Conservation (phyloP, 768 basidiomycete species). For the Galerina marginata region DNA sequence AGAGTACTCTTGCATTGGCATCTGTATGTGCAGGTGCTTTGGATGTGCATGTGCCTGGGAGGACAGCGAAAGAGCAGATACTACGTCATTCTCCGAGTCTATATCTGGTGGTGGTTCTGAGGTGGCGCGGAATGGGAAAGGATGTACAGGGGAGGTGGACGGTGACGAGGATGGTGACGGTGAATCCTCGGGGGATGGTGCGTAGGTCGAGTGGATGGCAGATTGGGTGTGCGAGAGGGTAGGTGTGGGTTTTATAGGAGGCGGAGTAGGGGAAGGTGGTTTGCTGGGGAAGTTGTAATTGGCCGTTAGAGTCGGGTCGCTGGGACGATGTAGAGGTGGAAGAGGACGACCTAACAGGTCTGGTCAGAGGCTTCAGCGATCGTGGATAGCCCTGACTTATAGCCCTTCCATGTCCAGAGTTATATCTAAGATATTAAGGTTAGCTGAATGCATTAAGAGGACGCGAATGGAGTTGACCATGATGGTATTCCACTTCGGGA, state of each 20-base stretch:
- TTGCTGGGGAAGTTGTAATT: constrained; percentile 24
- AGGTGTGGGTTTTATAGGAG: constrained; percentile 3
- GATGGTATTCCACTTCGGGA: constrained; percentile 67
- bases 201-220: constrained; percentile 19
- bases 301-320: constrained; percentile 6
- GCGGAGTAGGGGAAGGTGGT: neutral
- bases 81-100: constrained; percentile 27
- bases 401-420: constrained; percentile 86
- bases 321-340: constrained; percentile 3
- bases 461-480: constrained; percentile 40
- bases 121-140: constrained; percentile 50
- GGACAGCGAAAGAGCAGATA: constrained; percentile 14
- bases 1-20: constrained; percentile 69
- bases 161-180: constrained; percentile 23
- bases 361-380: constrained; percentile 45
- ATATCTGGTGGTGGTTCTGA: constrained; percentile 67
- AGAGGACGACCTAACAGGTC: constrained; percentile 40
- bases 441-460: constrained; percentile 2
- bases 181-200: constrained; percentile 8
- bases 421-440: constrained; percentile 52
- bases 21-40: constrained; percentile 11
- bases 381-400: constrained; percentile 58
- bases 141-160: constrained; percentile 18
- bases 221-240: constrained; percentile 25
- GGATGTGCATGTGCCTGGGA: constrained; percentile 1